Base-by-base conservation (phyloP, 331 rosid genomes). In the Stylosanthes scabra region DNA sequence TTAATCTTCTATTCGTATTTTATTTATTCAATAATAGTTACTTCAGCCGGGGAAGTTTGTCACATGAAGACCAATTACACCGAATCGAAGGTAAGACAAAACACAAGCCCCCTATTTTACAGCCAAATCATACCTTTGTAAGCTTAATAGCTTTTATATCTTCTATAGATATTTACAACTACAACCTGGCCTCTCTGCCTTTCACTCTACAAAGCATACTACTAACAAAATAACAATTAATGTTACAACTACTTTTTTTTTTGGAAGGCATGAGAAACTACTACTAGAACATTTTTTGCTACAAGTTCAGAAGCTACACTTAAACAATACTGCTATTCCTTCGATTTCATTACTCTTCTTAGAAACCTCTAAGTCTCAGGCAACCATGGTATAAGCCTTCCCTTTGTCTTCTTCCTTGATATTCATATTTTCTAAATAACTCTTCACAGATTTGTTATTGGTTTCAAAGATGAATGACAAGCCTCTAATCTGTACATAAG, bases 401-500 rank as follows among this genome's bases (percentile, higher is more conserved):
- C 47, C 27, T 68, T 41, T 76, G 71, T 25, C 74, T 12, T 76
- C 75, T 28, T 55, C 40, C 37, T 31, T 75, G 44, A 58, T 74
- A 46, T 58, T 71, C 58, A 3, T 27, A 44, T 83, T 79, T 11
- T 62, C 86, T 72, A 88, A 64, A 80, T 76, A 77, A 71, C 25
- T 83, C 61, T 49, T 80, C 75, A 88, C 90, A 3, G 85, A 81
- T 52, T 82, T 87, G 63, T 71, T 59, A 25, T 84, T 77, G 58
- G 72, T 54, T 84, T 92, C 96, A 70, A 92, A 92, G 69, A 83
- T 84, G 83, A 92, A 87, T 9, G 89, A 62, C 88, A 90, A 75
- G 62, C 67, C 93, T 59, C 81, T 82, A 71, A 92, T 85, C 98
- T 92, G 96, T 89, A 82, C 49, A 74, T 28, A 64, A 63, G 75